Evolutionary conservation across 345 rosid species (phyloP), one percentile per base, ranked within the genome.

Genomic region (Garcia nutans): DNA sequence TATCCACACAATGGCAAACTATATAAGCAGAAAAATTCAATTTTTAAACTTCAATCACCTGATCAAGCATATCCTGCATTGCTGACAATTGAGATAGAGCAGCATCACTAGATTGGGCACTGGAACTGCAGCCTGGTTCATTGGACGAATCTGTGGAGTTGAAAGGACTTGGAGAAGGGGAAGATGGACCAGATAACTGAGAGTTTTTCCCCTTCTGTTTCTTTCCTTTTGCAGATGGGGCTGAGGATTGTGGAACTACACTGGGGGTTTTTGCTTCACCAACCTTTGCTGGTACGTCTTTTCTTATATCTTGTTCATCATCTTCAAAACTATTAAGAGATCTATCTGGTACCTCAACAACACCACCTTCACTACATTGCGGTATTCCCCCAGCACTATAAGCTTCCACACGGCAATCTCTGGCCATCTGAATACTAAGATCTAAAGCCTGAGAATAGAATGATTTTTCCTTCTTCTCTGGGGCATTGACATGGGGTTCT

Each of bases 401-500:
- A 50, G 71, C 77, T 80, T 83, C 87, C 47, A 63, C 73, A 69
- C 77, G 65, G 69, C 76, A 80, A 63, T 89, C 95, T 80, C 85
- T 85, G 22, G 85, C 84, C 87, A 76, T 76, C 50, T 80, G 70
- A 54, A 67, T 41, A 56, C 73, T 22, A 62, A 80, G 80, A 67
- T 80, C 80, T 12, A 80, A 80, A n/a, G 77, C 77, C 77, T 80
- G 80, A 52, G 83, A 76, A 42, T 68, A 68, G 65, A 80, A 80
- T 12, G 70, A 68, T 56, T 68, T 76, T 68, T 80, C 83, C 60
- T 72, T 80, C 10, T 71, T 80, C 66, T 80, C 80, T 17, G 71
- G 49, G 50, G 72, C 60, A 72, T 23, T 0, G 42, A 61, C 17
- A 24, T 62, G 70, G 47, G 77, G 41, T 15, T 76, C 83, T 72